phyloP scores from a whole-genome alignment of 768 basidiomycete species.

The Russula vinacea region DNA sequence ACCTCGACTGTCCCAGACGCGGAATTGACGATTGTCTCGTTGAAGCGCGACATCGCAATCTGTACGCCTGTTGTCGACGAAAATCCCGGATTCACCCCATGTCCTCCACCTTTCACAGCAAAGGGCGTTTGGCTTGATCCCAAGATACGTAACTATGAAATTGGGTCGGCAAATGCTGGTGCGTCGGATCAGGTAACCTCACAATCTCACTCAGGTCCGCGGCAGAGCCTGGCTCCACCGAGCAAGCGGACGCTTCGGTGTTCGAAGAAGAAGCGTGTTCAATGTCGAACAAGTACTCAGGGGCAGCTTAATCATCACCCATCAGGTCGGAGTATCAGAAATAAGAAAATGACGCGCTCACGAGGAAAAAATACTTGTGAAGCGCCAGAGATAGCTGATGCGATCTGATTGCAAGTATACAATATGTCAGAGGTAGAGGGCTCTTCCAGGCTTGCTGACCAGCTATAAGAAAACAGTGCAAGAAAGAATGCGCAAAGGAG shows the following conservation, averaged over 20 bases:
- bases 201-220: conserved; percentile 27
- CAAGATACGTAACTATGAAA: not conserved
- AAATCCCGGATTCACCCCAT: not conserved
- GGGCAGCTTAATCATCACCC: conserved; percentile 8
- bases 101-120: conserved; percentile 2
- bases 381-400: not conserved
- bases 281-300: conserved; percentile 20
- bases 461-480: not conserved
- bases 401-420: conserved; percentile 1
- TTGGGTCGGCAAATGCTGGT: not conserved
- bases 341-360: not conserved
- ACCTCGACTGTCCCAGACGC: not conserved
- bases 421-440: not conserved
- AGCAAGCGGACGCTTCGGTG: conserved; percentile 19
- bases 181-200: conserved; percentile 20
- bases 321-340: not conserved
- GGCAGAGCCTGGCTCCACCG: conserved; percentile 28
- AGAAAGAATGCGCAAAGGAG: not conserved
- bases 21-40: not conserved
- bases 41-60: not conserved
- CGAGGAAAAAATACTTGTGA: conserved; percentile 11
- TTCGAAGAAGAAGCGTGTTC: conserved; percentile 9
- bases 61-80: not conserved
- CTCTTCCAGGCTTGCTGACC: not conserved
- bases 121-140: conserved; percentile 1